A percentile compares a stretch with the other conserved stretches of the same genome.
phyloP scores from a whole-genome alignment of 768 basidiomycete genomes.

The Thelephora aurantiotincta region DNA sequence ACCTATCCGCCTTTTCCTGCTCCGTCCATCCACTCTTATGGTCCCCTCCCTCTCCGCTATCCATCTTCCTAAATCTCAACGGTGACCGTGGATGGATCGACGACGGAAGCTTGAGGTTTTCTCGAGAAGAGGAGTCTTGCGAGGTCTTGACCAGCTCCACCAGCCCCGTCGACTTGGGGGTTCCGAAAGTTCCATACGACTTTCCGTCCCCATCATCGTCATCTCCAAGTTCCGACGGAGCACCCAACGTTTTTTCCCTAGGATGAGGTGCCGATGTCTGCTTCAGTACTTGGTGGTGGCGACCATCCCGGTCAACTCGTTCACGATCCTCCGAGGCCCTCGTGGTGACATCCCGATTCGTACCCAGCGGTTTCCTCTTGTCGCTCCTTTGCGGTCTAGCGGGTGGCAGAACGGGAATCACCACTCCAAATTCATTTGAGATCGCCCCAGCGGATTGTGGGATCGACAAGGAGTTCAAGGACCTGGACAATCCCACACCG shows the following conservation, averaged over 20 bases:
- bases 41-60: constrained; percentile 9
- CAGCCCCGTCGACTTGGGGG: too few relatives aligned
- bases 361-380: not conserved
- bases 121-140: constrained; percentile 2
- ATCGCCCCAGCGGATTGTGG: not conserved
- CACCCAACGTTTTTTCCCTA: too few relatives aligned
- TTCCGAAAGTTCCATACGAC: too few relatives aligned
- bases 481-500: too few relatives aligned
- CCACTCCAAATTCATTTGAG: constrained; percentile 11
- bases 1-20: constrained; percentile 56
- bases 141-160: not conserved
- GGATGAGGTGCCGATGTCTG: too few relatives aligned
- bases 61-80: constrained; percentile 35
- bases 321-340: too few relatives aligned
- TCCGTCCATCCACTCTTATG: constrained; percentile 33
- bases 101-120: not conserved
- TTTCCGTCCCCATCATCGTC: too few relatives aligned
- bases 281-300: too few relatives aligned
- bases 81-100: constrained; percentile 15
- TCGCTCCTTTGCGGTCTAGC: constrained; percentile 1
- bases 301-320: too few relatives aligned
- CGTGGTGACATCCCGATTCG: too few relatives aligned
- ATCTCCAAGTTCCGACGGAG: too few relatives aligned
- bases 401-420: constrained; percentile 4
- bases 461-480: too few relatives aligned